Conservation (phyloP, 2,329 filamentous ascomycete species). For the Arachnomyces sp. region DNA sequence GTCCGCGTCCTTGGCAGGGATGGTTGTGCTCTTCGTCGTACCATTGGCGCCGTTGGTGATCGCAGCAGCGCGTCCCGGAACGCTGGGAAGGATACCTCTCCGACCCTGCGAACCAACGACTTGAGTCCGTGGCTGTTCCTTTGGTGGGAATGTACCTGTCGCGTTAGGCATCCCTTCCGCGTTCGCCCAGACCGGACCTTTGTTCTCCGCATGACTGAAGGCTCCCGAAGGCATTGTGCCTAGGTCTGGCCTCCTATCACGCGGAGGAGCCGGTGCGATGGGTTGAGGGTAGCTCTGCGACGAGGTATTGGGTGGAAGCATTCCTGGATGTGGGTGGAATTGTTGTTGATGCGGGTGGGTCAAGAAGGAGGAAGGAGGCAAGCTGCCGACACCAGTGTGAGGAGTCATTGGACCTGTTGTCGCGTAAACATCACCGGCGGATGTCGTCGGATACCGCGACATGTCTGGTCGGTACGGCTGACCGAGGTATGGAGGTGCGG, state of each 20-base stretch:
- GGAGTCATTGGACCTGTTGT: conserved; percentile 36
- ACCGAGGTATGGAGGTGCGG: conserved; percentile 35
- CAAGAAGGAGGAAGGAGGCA: conserved; percentile 37
- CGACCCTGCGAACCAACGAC: conserved; percentile 93
- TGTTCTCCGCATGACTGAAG: conserved; percentile 50
- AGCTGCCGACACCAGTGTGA: conserved; percentile 34
- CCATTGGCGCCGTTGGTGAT: conserved; percentile 56
- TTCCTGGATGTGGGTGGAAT: conserved; percentile 36
- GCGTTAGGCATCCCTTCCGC: conserved; percentile 32
- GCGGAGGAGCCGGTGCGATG: conserved; percentile 63
- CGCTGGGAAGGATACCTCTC: conserved; percentile 83
- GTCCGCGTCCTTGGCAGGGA: conserved; percentile 90
- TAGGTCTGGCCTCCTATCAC: conserved; percentile 44
- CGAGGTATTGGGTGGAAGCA: conserved; percentile 61
- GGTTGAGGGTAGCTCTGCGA: conserved; percentile 65
- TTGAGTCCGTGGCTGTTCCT: conserved; percentile 55
- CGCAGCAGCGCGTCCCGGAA: conserved; percentile 74
- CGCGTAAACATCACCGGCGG: conserved; percentile 35
- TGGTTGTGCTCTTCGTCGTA: conserved; percentile 68
- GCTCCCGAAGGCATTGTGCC: conserved; percentile 66
- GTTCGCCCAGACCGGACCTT: conserved; percentile 47
- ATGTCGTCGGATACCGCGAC: conserved; percentile 35
- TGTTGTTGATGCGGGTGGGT: conserved; percentile 34
- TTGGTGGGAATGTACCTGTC: conserved; percentile 31
- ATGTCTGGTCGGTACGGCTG: conserved; percentile 37